Percentiles rank a stretch among this genome's conserved stretches.
Evolutionary conservation across 2,329 filamentous ascomycete species (phyloP).

Genomic region (Scytalidium lignicola): DNA sequence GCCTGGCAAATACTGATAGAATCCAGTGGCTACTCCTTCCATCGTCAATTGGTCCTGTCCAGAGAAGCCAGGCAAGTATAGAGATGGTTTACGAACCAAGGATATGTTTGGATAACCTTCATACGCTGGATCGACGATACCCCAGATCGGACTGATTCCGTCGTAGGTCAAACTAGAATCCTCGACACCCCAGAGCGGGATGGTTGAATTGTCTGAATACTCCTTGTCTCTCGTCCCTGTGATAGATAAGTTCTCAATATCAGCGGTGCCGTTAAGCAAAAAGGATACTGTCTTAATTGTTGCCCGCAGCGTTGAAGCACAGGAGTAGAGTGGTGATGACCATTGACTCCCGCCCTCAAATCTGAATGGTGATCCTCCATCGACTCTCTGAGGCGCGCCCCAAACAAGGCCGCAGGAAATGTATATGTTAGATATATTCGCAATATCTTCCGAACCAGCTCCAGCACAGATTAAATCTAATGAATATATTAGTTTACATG

Average conservation of each 20-base stretch:
- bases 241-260: conserved; percentile 30
- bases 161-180: conserved; percentile 22
- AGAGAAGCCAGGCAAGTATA: conserved; percentile 3
- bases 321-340: conserved; percentile 38
- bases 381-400: conserved; percentile 32
- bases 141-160: conserved; percentile 34
- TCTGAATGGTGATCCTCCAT: conserved; percentile 29
- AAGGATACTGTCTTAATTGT: conserved; percentile 41
- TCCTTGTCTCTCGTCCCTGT: conserved; percentile 30
- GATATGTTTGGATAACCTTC: conserved; percentile 28
- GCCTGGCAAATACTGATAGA: conserved; percentile 1
- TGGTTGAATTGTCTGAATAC: conserved; percentile 10
- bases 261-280: conserved; percentile 34
- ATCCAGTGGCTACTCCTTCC: neutral
- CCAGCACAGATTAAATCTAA: conserved; percentile 26
- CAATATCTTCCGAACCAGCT: conserved; percentile 23
- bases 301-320: conserved; percentile 36
- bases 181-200: conserved; percentile 34
- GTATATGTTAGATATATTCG: conserved; percentile 38
- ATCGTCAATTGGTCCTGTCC: neutral
- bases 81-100: conserved; percentile 14
- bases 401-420: conserved; percentile 35
- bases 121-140: conserved; percentile 29
- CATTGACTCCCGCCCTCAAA: conserved; percentile 37
- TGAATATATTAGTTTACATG: conserved; percentile 3